These are phyloP conservation scores for Phytophthora megakarya DNA, from an alignment of 352 stramenopile genomes.

Conservation along the genomic window DNA sequence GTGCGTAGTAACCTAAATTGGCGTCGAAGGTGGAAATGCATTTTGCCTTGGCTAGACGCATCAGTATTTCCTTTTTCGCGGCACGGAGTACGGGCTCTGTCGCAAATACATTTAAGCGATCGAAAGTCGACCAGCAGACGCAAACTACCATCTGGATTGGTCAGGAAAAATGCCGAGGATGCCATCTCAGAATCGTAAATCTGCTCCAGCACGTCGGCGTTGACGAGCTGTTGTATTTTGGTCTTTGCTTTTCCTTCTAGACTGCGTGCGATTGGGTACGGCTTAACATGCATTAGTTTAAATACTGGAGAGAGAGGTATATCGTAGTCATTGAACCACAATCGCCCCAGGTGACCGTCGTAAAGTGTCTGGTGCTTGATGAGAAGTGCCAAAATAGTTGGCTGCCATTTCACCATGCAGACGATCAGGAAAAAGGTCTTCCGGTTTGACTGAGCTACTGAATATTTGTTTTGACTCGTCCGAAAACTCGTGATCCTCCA, in stretches of 20 bases:
- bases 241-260: background rate
- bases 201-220: slow-evolving; percentile 8
- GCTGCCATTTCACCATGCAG: background rate
- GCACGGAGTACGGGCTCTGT: slow-evolving; percentile 12
- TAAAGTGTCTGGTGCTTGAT: background rate
- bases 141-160: background rate
- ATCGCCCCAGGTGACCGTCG: slow-evolving; percentile 10
- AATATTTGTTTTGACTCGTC: background rate
- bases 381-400: slow-evolving; percentile 4
- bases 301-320: slow-evolving; percentile 3
- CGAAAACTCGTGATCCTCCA: slow-evolving; percentile 2
- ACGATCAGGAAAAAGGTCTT: slow-evolving; percentile 1
- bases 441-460: background rate
- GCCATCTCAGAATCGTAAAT: slow-evolving; percentile 22
- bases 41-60: background rate
- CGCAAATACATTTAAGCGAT: slow-evolving; percentile 13
- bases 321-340: slow-evolving; percentile 10
- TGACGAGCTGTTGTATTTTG: slow-evolving; percentile 7
- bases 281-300: slow-evolving; percentile 9
- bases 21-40: slow-evolving; percentile 7
- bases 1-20: slow-evolving; percentile 12
- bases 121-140: slow-evolving; percentile 6
- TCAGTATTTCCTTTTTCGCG: slow-evolving; percentile 6
- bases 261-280: slow-evolving; percentile 1
- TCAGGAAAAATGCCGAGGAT: slow-evolving; percentile 14